Evolutionary conservation across 306 rosid species (phyloP).

Genomic region (Boehmeria nivea): DNA sequence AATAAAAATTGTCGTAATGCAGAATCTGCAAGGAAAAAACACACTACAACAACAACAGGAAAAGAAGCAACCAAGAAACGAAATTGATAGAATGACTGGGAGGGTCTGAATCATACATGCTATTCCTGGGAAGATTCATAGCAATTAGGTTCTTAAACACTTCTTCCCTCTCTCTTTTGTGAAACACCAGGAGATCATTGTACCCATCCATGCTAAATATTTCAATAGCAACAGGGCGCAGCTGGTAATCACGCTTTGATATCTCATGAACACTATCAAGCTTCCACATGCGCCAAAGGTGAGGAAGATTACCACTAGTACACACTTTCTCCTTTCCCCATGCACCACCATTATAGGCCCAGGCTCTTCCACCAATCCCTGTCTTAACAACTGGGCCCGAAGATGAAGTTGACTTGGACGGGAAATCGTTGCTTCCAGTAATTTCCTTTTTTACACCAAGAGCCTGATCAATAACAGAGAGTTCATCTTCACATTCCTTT

Average conservation of each 20-base stretch:
- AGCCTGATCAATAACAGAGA: constrained; percentile 95
- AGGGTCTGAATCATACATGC: constrained; percentile 62
- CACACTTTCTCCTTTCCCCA: constrained; percentile 97
- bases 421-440: constrained; percentile 63
- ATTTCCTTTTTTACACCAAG: constrained; percentile 91
- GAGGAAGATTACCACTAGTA: constrained; percentile 76
- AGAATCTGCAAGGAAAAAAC: not conserved
- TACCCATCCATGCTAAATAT: constrained; percentile 99
- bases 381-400: constrained; percentile 56
- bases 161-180: constrained; percentile 97
- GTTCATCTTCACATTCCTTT: constrained; percentile 83
- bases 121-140: constrained; percentile 95
- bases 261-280: constrained; percentile 97
- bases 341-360: constrained; percentile 99
- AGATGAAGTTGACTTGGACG: constrained; percentile 72
- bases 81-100: constrained; percentile 16
- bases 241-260: constrained; percentile 97
- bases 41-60: not conserved
- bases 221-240: constrained; percentile 98
- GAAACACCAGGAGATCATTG: constrained; percentile 96
- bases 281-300: constrained; percentile 99
- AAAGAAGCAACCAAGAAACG: not conserved
- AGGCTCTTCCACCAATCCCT: constrained; percentile 92
- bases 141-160: constrained; percentile 86
- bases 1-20: not conserved